Conservation (phyloP, 805 yeast species). For the Candida broadrunensis region DNA sequence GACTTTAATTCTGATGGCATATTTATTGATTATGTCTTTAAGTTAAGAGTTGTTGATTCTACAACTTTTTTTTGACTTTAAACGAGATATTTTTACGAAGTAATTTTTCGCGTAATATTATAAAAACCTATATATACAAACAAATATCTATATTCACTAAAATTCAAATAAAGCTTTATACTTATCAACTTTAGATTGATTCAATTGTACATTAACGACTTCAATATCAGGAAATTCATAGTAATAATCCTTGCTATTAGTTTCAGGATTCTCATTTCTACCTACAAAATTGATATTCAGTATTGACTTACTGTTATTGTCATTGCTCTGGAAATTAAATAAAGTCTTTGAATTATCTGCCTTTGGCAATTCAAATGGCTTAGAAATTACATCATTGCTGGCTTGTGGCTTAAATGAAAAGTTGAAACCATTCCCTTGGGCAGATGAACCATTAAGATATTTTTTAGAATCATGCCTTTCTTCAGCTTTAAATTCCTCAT, state of each 20-base stretch:
- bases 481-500: not conserved
- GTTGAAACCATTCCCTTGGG: not conserved
- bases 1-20: conserved; percentile 30
- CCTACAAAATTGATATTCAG: no score
- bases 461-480: not conserved
- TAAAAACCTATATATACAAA: not conserved
- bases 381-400: no score
- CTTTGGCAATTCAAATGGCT: no score
- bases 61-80: no score
- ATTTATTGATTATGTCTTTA: no score
- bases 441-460: not conserved
- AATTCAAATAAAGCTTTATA: conserved; percentile 26
- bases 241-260: not conserved
- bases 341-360: no score
- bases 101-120: not conserved
- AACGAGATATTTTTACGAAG: not conserved
- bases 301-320: no score
- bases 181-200: conserved; percentile 22
- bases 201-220: conserved; percentile 14
- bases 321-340: no score
- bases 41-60: no score
- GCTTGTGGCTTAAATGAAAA: not conserved
- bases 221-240: conserved; percentile 24
- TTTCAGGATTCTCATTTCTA: no score
- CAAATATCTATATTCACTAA: conserved; percentile 7